A percentile compares a stretch with the other conserved stretches of the same genome.
These are phyloP conservation scores for Phlebiopsis flavidoalba DNA, from an alignment of 768 basidiomycete genomes.

Conservation along the genomic window DNA sequence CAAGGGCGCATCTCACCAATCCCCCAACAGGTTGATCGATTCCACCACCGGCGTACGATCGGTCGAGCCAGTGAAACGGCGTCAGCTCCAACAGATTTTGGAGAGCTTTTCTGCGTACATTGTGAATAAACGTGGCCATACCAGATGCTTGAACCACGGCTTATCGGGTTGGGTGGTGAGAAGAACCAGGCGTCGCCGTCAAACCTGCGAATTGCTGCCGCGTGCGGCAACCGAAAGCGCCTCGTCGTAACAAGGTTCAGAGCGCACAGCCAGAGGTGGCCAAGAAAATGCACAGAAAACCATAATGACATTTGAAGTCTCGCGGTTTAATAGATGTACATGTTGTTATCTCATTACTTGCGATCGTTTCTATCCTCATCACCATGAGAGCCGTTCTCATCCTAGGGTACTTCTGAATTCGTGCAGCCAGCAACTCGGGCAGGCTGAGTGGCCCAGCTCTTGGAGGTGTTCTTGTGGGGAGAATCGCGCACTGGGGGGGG, in stretches of 20 bases:
- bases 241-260: neutral
- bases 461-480: neutral
- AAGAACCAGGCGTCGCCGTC: neutral
- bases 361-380: neutral
- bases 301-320: neutral
- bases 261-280: neutral
- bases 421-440: neutral
- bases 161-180: neutral
- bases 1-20: too few relatives aligned
- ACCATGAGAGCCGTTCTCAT: neutral
- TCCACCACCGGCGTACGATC: slow-evolving; percentile 47
- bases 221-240: slow-evolving; percentile 4
- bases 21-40: too few relatives aligned
- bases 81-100: slow-evolving; percentile 17
- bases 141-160: neutral
- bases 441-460: neutral
- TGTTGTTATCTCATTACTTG: neutral
- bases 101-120: slow-evolving; percentile 5
- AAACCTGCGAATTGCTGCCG: neutral
- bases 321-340: neutral
- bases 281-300: neutral
- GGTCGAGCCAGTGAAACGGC: slow-evolving; percentile 26
- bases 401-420: neutral
- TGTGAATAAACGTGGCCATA: slow-evolving; percentile 9
- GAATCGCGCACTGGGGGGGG: neutral